Base-by-base conservation (phyloP, 2,329 filamentous ascomycete genomes). In the Fusarium sp. region DNA sequence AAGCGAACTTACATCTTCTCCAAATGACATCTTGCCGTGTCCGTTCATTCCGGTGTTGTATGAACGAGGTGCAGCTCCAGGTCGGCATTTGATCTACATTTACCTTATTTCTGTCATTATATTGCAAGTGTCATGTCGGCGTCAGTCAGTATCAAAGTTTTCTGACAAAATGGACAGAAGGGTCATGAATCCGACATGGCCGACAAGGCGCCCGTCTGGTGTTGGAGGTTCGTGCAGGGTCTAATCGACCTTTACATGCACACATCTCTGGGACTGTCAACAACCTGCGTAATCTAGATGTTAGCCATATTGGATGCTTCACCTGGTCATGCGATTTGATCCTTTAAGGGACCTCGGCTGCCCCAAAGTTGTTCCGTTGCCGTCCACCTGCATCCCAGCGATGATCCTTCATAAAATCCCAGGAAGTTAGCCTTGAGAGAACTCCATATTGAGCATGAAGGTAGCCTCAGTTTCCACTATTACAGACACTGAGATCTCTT, bases 401-500 rank as follows among this genome's bases (percentile, higher is more conserved):
- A 47, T 47, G 44, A 35, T 51, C 48, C 48, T 51, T 12, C 18
- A 51, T 5, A 8, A 35, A 0, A 35, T 14, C 30, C 6, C 3
- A 2, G 9, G 9, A 24, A 15, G 9, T 26, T 11, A 20, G 16
- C 4, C 3, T 20, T 15, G 10, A 20, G 48, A 20, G 48, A 2
- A 6, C 16, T 5, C 11, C 13, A 20, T 20, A 9, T 15, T 26
- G 3, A 26, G 47, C 30, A 24, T 11, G 9, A 26, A 20, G n/a
- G 18, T 15, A 50, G 48, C 15, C n/a, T 15, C 22, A 11, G n/a
- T 9, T 22, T 12, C n/a, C n/a, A 35, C 15, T 35, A 2, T 15
- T 7, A 12, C 8, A 0, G 14, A 47, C 20, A 16, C 6, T 2
- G 18, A 35, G n/a, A 7, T 3, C 22, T 13, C 3, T n/a, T 10